Evolutionary conservation across 1,284 basidiomycete genomes (phyloP), one percentile per base, ranked within the genome.

Genomic region (Bondarzewia mesenterica): DNA sequence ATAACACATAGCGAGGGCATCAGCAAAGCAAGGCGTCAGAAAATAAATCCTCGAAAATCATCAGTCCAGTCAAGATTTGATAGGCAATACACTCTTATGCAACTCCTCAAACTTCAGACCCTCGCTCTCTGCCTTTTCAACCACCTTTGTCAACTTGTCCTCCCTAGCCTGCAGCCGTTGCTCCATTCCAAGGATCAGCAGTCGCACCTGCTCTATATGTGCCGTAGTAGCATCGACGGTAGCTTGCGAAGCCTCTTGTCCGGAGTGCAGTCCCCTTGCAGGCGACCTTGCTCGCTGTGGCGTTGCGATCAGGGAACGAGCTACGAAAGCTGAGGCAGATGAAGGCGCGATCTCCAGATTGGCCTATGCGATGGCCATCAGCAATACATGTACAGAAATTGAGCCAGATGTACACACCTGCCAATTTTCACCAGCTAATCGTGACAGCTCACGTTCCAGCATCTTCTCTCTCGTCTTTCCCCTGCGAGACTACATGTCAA

Each of bases 101-200:
- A 72, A 50, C 46, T 70, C 64, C 52, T 82, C 77, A 54, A 75
- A 80, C 54, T 68, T 72, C 41, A 64, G 62, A 14, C 73, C 69
- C 57, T 85, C 81, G 10, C 60, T 63, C 58, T 86, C 81, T 2
- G 85, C 85, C 22, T 70, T 71, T 57, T 79, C 72, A 10, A 87
- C 66, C 21, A 69, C 75, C 62, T 82, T 79, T 10, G 63, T 56
- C 23, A 89, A 64, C 57, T 78, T 79, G 36, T 79, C 77, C 55
- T 88, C 82, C 36, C 84, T 72, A 22, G 63, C 64, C 52, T 84
- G 75, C 53, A 88, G 67, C 43, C 84, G 74, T 56, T 87, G 78
- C 53, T 87, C 84, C 81, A 89, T 87, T 0, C 86, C 85, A 14
- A 88, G 68, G 15, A 89, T 74, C 27, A 88, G 65, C 53, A 84